These are phyloP conservation scores for Ceratopteris richardii DNA, from an alignment of 75 land plant species.

Conservation along the genomic window DNA sequence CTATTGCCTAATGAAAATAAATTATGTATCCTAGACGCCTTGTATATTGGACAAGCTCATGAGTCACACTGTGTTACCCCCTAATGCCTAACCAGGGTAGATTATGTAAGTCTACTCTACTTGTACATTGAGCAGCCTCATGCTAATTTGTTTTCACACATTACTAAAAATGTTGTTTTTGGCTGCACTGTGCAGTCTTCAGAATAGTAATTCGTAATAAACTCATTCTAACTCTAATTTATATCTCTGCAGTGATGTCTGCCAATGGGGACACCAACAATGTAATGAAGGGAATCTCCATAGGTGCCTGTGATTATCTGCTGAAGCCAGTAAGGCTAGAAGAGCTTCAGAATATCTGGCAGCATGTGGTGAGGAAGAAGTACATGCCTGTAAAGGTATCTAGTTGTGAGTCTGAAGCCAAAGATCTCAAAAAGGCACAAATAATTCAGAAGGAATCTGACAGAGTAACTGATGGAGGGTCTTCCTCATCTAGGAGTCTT, in stretches of 20 bases:
- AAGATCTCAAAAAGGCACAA: constrained; percentile 17
- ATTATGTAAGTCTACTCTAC: too few species aligned
- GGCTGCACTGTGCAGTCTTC: too few species aligned
- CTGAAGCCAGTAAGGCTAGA: constrained; percentile 86
- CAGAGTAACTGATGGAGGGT: constrained; percentile 24
- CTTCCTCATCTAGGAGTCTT: constrained; percentile 28
- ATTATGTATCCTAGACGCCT: too few species aligned
- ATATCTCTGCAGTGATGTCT: constrained; percentile 69
- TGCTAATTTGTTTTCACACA: too few species aligned
- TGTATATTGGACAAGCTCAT: too few species aligned
- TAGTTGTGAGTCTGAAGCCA: constrained; percentile 24
- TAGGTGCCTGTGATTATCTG: constrained; percentile 91
- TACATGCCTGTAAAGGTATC: neutral
- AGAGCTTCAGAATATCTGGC: constrained; percentile 79
- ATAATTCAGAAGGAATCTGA: constrained; percentile 6
- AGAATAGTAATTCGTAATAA: too few species aligned
- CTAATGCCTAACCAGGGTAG: too few species aligned
- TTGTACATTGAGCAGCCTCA: too few species aligned
- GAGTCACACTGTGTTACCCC: too few species aligned
- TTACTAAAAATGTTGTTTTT: too few species aligned
- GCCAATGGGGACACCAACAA: constrained; percentile 64
- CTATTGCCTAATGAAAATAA: too few species aligned
- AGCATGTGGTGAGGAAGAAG: constrained; percentile 75
- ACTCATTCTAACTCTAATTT: too few species aligned
- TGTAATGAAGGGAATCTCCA: constrained; percentile 82